phyloP scores from a whole-genome alignment of 2,329 filamentous ascomycete genomes.

The Teratosphaeria nubilosa region DNA sequence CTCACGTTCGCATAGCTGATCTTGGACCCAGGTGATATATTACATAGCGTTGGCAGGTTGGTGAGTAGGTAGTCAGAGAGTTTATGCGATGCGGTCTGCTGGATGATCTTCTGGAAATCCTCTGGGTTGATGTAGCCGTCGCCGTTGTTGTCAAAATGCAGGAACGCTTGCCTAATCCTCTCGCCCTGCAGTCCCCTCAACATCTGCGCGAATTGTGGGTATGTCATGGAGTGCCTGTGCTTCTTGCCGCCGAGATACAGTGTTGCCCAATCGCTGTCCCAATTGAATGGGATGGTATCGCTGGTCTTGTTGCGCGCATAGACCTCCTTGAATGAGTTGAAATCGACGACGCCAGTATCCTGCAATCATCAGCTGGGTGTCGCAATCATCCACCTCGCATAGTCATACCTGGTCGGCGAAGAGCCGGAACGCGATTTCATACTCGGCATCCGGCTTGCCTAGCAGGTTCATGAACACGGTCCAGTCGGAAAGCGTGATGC shows the following conservation, averaged over 20 bases:
- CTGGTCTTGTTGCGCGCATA: slow-evolving; percentile 85
- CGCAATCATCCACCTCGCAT: neutral
- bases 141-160: slow-evolving; percentile 77
- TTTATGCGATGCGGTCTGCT: slow-evolving; percentile 88
- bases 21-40: slow-evolving; percentile 82
- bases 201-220: slow-evolving; percentile 97
- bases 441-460: slow-evolving; percentile 89
- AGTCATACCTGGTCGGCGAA: slow-evolving; percentile 52
- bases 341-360: slow-evolving; percentile 68
- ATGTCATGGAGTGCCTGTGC: slow-evolving; percentile 83
- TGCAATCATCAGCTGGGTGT: neutral
- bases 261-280: slow-evolving; percentile 92
- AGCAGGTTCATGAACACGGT: slow-evolving; percentile 88
- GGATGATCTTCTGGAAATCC: slow-evolving; percentile 93
- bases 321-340: slow-evolving; percentile 72
- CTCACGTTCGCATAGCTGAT: slow-evolving; percentile 96
- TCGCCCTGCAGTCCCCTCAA: slow-evolving; percentile 91
- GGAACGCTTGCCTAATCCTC: slow-evolving; percentile 89
- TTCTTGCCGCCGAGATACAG: slow-evolving; percentile 86
- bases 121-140: slow-evolving; percentile 94
- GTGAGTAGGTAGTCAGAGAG: slow-evolving; percentile 90
- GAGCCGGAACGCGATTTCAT: slow-evolving; percentile 94
- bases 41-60: slow-evolving; percentile 86
- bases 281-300: slow-evolving; percentile 83
- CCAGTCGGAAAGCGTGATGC: slow-evolving; percentile 77